Evolutionary conservation across 2,329 filamentous ascomycete species (phyloP), one percentile per base, ranked within the genome.

Genomic region (Fusarium coffeatum): DNA sequence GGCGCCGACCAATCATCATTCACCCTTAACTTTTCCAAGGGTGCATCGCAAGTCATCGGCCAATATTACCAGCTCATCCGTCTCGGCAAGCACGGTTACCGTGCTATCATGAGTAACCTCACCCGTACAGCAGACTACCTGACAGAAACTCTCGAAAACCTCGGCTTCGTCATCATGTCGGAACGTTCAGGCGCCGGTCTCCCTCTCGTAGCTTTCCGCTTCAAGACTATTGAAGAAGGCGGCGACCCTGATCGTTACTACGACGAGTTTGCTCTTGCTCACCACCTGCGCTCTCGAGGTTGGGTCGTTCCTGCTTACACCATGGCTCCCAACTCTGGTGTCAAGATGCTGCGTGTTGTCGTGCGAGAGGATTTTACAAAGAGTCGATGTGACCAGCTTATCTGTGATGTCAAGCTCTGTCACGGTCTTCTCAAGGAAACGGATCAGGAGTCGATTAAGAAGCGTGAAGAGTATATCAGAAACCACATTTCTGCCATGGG

Each of bases 31-130:
- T 98, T 98, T 85, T 97, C 93, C 78, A 97, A 97, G 80, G 94
- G 94, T 60, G 95, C 95, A 15, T 93, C 92, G 8, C 94, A 98
- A 78, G 93, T 98, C 76, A 97, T 98, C 67, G 95, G 93, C 28
- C 95, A 98, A 82, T 98, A 98, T 84, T 98, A 98, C 84, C 94
- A 98, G 83, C 87, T 98, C 77, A 97, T 98, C 79, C 93, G 95
- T 30, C 89, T 98, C 6, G 95, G 95, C 66, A 97, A 97, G 87
- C 90, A 91, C 69, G 95, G 95, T 51, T 98, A 97, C 86, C 89
- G 92, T 59, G 87, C 91, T 76, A 97, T 98, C 84, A 98, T 98
- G 95, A 87, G 89, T 76, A 98, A 98, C 83, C 85, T 98, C 66
- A 98, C 93, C 25, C 89, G 92, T 55, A 97, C 92, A 1, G 90